Evolutionary conservation across 2,329 filamentous ascomycete genomes (phyloP).

Genomic region (Penicillium sp.): DNA sequence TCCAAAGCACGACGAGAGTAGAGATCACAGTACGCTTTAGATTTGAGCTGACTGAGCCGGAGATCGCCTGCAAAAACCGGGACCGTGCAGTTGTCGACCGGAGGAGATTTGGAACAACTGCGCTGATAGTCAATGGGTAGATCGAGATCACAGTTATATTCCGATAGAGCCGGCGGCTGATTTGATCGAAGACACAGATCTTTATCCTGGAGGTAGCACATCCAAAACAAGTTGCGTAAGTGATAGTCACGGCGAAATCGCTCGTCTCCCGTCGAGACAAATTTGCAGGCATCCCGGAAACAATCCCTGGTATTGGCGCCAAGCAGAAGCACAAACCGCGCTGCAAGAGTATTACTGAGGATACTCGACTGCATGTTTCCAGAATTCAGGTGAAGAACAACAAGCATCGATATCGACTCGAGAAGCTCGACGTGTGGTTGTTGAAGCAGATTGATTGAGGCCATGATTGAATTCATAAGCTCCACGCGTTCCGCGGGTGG

Average conservation of each 20-base stretch:
- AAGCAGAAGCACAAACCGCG: conserved; percentile 3
- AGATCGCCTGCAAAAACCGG: conserved; percentile 46
- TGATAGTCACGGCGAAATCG: neutral
- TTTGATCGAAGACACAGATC: conserved; percentile 4
- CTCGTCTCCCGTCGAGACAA: neutral
- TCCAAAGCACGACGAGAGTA: conserved; percentile 48
- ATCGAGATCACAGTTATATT: conserved; percentile 6
- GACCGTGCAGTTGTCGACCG: neutral
- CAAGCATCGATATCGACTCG: conserved; percentile 4
- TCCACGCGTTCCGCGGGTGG: neutral
- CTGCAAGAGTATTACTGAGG: conserved; percentile 3
- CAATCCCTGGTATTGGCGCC: conserved; percentile 4
- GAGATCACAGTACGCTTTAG: conserved; percentile 45
- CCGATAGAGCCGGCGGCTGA: conserved; percentile 3
- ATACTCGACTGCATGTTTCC: conserved; percentile 2
- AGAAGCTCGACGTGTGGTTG: conserved; percentile 1
- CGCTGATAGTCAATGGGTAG: neutral
- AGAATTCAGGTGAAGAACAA: conserved; percentile 3
- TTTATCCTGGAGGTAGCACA: conserved; percentile 6
- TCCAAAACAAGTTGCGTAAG: conserved; percentile 4
- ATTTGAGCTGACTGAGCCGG: conserved; percentile 50
- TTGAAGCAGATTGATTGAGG: conserved; percentile 4
- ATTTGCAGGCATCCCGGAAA: neutral
- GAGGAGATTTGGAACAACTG: neutral
- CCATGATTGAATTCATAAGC: conserved; percentile 6